phyloP scores from a whole-genome alignment of 2,329 filamentous ascomycete genomes.

The Rhytidhysteron rufulum region DNA sequence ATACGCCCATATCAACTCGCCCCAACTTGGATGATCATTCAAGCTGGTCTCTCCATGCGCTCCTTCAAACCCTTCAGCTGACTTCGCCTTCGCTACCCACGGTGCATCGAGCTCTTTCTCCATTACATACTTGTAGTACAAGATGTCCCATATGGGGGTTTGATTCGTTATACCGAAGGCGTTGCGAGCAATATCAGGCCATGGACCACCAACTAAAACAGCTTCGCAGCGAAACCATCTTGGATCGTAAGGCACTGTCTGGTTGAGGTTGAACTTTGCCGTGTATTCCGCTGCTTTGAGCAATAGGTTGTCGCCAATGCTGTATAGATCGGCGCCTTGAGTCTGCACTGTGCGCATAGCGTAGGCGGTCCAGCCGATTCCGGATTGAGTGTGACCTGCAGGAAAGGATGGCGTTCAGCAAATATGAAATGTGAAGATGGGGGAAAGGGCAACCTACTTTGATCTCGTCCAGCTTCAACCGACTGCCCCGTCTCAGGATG shows the following conservation, averaged over 20 bases:
- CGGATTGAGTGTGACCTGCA: constrained; percentile 22
- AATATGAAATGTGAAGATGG: neutral
- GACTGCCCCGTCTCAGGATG: no score
- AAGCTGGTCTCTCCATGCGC: no score
- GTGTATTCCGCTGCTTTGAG: constrained; percentile 37
- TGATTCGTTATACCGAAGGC: no score
- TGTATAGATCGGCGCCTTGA: constrained; percentile 36
- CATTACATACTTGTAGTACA: no score
- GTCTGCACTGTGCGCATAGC: constrained; percentile 32
- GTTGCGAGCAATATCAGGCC: no score
- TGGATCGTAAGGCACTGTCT: constrained; percentile 33
- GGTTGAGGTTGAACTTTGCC: constrained; percentile 38
- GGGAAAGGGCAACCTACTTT: constrained; percentile 11
- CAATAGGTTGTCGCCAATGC: constrained; percentile 27
- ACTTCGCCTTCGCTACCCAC: no score
- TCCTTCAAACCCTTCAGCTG: no score
- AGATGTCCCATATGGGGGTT: no score
- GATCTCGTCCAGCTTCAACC: constrained; percentile 39
- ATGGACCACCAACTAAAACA: constrained; percentile 38
- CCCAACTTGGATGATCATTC: no score
- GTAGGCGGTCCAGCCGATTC: constrained; percentile 33
- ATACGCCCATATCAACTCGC: no score
- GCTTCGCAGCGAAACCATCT: constrained; percentile 39
- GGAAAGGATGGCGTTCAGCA: constrained; percentile 7
- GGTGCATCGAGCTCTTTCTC: no score